phyloP scores from a whole-genome alignment of 1,139 yeast genomes.

The Yamadazyma blattariae region DNA sequence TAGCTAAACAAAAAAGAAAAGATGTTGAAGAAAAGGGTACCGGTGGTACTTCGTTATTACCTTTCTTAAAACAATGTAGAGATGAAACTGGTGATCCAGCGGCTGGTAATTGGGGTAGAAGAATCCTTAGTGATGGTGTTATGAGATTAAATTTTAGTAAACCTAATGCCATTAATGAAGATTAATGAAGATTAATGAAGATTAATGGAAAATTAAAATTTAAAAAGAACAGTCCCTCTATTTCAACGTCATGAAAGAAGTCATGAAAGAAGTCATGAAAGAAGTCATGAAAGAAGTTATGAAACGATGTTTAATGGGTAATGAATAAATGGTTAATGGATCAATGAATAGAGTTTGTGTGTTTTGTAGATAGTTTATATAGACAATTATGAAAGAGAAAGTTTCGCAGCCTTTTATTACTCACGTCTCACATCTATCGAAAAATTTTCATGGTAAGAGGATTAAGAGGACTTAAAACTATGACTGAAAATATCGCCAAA shows the following conservation, averaged over 20 bases:
- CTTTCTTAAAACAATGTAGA: constrained; percentile 90
- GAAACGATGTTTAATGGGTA: too few relatives aligned
- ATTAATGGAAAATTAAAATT: too few relatives aligned
- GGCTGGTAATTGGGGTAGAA: constrained; percentile 85
- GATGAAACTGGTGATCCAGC: constrained; percentile 95
- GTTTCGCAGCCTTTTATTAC: too few relatives aligned
- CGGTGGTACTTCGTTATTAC: constrained; percentile 90
- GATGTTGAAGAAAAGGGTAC: constrained; percentile 69
- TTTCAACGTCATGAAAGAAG: too few relatives aligned
- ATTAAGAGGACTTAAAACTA: constrained; percentile 20
- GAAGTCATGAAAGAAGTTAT: too few relatives aligned
- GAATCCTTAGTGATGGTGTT: constrained; percentile 63
- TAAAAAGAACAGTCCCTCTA: too few relatives aligned
- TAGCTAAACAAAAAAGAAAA: constrained; percentile 48
- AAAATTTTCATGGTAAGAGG: constrained; percentile 4
- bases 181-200: constrained; percentile 10
- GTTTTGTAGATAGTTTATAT: too few relatives aligned
- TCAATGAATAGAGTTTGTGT: too few relatives aligned
- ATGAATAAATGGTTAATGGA: too few relatives aligned
- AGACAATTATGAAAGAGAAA: too few relatives aligned
- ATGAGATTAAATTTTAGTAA: constrained; percentile 43
- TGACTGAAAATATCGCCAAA: constrained; percentile 18
- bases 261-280: too few relatives aligned
- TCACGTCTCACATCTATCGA: too few relatives aligned
- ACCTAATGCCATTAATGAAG: constrained; percentile 31